Base-by-base conservation (phyloP, 805 yeast species). In the Metschnikowia anglica region DNA sequence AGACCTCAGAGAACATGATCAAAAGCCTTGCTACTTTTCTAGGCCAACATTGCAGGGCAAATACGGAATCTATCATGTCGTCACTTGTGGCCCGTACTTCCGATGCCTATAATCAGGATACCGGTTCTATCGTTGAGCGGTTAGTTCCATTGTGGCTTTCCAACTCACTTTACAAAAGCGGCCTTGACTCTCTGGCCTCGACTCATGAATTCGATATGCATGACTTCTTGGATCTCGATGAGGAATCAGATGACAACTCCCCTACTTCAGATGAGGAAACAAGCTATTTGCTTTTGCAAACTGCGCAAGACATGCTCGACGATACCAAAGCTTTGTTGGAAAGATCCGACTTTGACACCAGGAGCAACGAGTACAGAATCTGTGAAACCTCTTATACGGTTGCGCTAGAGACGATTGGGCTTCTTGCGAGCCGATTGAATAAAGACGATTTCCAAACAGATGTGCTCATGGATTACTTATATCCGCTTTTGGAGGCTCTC, bases 401-500 rank as follows among this genome's bases (percentile, higher is more conserved):
- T 10, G 71, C 83, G 0, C 46, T 81, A 4, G 73, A 72, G 37
- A 55, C 81, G 0, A 68, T 81, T 15, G 69, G 68, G 1, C 41
- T 44, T 1, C 50, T 68, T 2, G 53, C 72, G 0, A 46, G 39
- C 3, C 37, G 43, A 1, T 32, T 69, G 7, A 29, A 52, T 9
- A 53, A 59, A 28, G 58, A 48, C 2, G 70, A 65, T n/a, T 70
- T 67, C 40, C 64, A 60, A 44, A 54, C 73, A 30, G 68, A 69
- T 13, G 85, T 84, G 44, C 61, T 91, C 24, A 77, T 87, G 47
- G 95, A 88, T 47, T 72, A 76, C 43, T 59, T 93, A 6, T 87
- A 80, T 52, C 85, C 91, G 0, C 73, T 89, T 0, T 71, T 90
- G 19, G 89, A 87, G 38, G 75, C 80, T 29, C 63, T 91, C 27